Percentiles rank a stretch among this genome's conserved stretches.
These are phyloP conservation scores for Lumnitzera littorea DNA, from an alignment of 345 rosid species.

Conservation along the genomic window DNA sequence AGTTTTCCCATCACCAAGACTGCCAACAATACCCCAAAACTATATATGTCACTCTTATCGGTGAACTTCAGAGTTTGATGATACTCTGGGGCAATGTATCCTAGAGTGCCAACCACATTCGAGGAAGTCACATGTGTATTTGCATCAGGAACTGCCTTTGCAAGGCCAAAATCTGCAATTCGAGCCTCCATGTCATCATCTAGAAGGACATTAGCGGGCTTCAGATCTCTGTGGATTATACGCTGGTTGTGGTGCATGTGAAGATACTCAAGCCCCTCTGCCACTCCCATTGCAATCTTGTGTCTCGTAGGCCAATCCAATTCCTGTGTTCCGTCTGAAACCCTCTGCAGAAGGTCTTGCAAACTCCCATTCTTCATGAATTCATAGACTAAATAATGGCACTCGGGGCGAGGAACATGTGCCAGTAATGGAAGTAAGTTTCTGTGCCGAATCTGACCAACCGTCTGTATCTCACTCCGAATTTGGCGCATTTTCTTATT, in stretches of 20 bases:
- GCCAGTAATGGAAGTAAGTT: conserved; percentile 80
- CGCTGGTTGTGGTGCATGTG: conserved; percentile 55
- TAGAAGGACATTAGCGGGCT: conserved; percentile 83
- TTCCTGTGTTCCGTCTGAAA: conserved; percentile 36
- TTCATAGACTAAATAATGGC: conserved; percentile 77
- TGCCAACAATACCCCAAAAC: conserved; percentile 78
- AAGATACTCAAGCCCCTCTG: conserved; percentile 84
- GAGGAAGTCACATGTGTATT: conserved; percentile 56
- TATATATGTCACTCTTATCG: conserved; percentile 76
- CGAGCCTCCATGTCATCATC: conserved; percentile 92
- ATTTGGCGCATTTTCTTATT: conserved; percentile 81
- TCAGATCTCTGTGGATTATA: conserved; percentile 83
- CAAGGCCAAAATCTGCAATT: conserved; percentile 86
- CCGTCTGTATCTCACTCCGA: conserved; percentile 67
- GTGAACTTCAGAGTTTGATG: conserved; percentile 83
- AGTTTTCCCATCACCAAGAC: conserved; percentile 72
- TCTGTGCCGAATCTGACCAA: conserved; percentile 75
- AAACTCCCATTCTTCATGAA: conserved; percentile 94
- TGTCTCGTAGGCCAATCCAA: conserved; percentile 69
- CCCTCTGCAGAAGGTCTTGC: conserved; percentile 45
- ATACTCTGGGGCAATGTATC: conserved; percentile 88
- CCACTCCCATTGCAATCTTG: conserved; percentile 67
- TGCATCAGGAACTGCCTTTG: conserved; percentile 72
- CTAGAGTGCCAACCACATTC: conserved; percentile 74
- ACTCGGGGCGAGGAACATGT: conserved; percentile 61